phyloP scores from a whole-genome alignment of 352 stramenopile genomes.

The Pythium plurisporium region DNA sequence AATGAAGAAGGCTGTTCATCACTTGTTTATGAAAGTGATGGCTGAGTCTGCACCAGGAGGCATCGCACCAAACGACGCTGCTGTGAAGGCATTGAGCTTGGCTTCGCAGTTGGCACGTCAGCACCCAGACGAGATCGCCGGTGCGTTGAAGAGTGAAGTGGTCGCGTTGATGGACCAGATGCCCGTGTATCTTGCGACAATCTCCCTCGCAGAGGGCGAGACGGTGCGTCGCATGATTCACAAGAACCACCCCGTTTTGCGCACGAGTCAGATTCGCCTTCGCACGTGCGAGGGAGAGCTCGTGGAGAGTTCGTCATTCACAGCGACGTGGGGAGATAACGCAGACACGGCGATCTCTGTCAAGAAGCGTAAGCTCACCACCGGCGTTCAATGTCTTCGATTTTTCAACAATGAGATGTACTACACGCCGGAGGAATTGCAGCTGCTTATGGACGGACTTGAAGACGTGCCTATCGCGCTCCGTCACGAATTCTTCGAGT shows the following conservation, averaged over 20 bases:
- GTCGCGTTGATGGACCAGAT: conserved; percentile 26
- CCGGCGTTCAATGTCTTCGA: conserved; percentile 87
- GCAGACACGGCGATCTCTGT: not conserved
- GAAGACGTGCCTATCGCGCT: conserved; percentile 49
- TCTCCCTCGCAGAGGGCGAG: conserved; percentile 97
- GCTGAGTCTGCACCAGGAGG: conserved; percentile 9
- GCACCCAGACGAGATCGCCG: conserved; percentile 19
- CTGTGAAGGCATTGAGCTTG: conserved; percentile 43
- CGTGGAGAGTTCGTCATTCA: conserved; percentile 77
- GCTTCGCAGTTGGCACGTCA: conserved; percentile 24
- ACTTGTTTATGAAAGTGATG: conserved; percentile 59
- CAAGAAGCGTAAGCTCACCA: conserved; percentile 32
- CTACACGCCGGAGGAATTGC: conserved; percentile 93
- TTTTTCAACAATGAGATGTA: conserved; percentile 99
- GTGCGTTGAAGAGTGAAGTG: conserved; percentile 42
- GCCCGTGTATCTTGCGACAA: conserved; percentile 89
- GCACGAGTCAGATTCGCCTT: conserved; percentile 61
- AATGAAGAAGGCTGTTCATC: conserved; percentile 63
- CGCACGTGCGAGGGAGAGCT: conserved; percentile 78
- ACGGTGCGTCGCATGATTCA: conserved; percentile 96
- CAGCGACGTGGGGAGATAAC: conserved; percentile 38
- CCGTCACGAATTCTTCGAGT: conserved; percentile 84
- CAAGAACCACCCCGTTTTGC: conserved; percentile 73
- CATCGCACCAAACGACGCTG: conserved; percentile 65
- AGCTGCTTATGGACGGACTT: conserved; percentile 84